Conservation (phyloP, 176 grass and related monocot genomes). For the Oryza meyeriana region DNA sequence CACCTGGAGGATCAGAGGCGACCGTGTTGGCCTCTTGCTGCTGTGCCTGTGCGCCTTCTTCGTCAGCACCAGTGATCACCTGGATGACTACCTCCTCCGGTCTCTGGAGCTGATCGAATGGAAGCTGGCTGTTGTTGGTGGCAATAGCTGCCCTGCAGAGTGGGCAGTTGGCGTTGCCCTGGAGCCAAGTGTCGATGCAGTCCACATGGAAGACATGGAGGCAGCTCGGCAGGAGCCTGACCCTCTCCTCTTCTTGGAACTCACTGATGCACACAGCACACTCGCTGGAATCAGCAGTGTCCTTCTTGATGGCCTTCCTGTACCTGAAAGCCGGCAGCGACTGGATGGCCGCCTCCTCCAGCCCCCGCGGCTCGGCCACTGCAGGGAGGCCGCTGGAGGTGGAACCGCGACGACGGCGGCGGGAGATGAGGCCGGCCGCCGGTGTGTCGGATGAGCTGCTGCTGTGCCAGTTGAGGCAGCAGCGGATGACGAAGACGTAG, state of each 20-base stretch:
- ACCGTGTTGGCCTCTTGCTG: background rate
- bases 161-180: conserved; percentile 70
- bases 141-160: conserved; percentile 66
- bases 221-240: conserved; percentile 70
- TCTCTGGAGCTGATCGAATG: background rate
- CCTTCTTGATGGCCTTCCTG: conserved; percentile 26
- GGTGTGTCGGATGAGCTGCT: background rate
- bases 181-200: conserved; percentile 85
- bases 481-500: conserved; percentile 79
- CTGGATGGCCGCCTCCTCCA: conserved; percentile 47
- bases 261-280: conserved; percentile 80
- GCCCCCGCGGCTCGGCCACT: conserved; percentile 24
- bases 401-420: background rate
- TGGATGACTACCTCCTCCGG: conserved; percentile 32
- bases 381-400: background rate
- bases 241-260: conserved; percentile 76
- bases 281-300: conserved; percentile 13
- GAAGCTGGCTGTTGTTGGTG: background rate
- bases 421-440: background rate
- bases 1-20: background rate
- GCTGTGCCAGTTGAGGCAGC: conserved; percentile 64
- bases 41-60: background rate
- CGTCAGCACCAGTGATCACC: background rate
- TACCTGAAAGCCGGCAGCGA: conserved; percentile 59
- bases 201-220: conserved; percentile 78